Percentiles rank a stretch among this genome's conserved stretches.
These are phyloP conservation scores for Discostella stelligera DNA, from an alignment of 352 stramenopile genomes.

Conservation along the genomic window DNA sequence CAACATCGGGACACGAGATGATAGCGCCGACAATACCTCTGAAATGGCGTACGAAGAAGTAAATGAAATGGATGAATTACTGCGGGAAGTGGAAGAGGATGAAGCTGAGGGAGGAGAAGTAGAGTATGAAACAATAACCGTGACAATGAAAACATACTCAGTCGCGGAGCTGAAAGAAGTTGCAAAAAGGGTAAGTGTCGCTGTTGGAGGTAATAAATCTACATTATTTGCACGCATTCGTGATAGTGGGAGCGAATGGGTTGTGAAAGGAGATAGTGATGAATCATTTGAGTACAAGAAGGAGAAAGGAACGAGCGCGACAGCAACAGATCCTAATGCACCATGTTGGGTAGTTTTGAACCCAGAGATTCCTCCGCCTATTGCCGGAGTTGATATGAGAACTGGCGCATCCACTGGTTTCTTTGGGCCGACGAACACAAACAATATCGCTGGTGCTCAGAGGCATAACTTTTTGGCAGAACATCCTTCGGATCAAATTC, in stretches of 20 bases:
- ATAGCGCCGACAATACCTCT: too few relatives aligned
- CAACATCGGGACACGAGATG: not conserved
- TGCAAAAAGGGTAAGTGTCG: not conserved
- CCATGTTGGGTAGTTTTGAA: not conserved
- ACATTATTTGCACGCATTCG: not conserved
- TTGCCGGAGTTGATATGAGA: not conserved
- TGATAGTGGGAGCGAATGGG: not conserved
- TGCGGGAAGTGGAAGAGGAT: too few relatives aligned
- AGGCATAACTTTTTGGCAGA: not conserved
- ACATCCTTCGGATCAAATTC: not conserved
- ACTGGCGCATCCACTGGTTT: not conserved
- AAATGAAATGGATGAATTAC: too few relatives aligned
- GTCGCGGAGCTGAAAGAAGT: not conserved
- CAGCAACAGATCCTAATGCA: not conserved
- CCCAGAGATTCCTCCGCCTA: not conserved
- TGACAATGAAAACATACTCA: not conserved
- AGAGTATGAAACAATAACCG: not conserved
- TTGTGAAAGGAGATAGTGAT: not conserved
- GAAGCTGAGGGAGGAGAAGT: not conserved
- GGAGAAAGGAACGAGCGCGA: not conserved
- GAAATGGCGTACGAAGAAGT: too few relatives aligned
- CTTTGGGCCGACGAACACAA: not conserved
- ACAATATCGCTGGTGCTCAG: not conserved
- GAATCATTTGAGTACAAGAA: not conserved
- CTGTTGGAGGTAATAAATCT: too few relatives aligned